phyloP scores from a whole-genome alignment of 2,329 filamentous ascomycete species.

The Ophiostoma populinum region DNA sequence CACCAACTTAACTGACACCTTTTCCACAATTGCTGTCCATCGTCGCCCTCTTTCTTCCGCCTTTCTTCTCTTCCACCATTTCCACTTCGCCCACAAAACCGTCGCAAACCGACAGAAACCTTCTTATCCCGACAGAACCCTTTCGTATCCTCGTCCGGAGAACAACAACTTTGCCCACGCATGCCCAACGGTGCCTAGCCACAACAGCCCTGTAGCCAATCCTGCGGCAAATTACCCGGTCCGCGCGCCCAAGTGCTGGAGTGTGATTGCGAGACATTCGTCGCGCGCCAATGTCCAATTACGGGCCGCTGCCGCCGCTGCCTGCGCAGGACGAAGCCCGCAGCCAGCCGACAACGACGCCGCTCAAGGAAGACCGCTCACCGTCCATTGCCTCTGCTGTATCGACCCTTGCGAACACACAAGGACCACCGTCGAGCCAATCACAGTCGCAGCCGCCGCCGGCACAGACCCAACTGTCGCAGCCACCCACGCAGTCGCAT shows the following conservation, averaged over 20 bases:
- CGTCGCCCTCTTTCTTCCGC: slow-evolving; percentile 1
- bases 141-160: too few relatives aligned
- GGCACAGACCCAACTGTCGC: slow-evolving; percentile 1
- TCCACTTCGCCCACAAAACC: slow-evolving; percentile 10
- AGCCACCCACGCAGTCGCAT: not conserved
- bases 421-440: too few relatives aligned
- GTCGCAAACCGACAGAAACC: slow-evolving; percentile 16
- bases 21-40: too few relatives aligned
- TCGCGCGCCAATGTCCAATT: slow-evolving; percentile 15
- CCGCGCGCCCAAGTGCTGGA: too few relatives aligned
- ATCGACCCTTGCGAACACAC: slow-evolving; percentile 5
- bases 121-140: slow-evolving; percentile 8
- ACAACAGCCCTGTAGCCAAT: too few relatives aligned
- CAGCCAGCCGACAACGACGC: slow-evolving; percentile 2
- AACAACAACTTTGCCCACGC: too few relatives aligned
- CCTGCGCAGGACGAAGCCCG: slow-evolving; percentile 5
- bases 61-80: slow-evolving; percentile 2
- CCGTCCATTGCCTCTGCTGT: slow-evolving; percentile 9
- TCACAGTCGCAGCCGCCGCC: slow-evolving; percentile 6
- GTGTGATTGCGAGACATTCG: too few relatives aligned
- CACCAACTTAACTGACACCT: too few relatives aligned
- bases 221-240: too few relatives aligned
- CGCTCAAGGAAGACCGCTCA: slow-evolving; percentile 5
- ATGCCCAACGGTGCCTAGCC: too few relatives aligned
- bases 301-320: slow-evolving; percentile 9